Evolutionary conservation across 148 eudicot genomes (phyloP).

Genomic region (Rhododendron simsii): DNA sequence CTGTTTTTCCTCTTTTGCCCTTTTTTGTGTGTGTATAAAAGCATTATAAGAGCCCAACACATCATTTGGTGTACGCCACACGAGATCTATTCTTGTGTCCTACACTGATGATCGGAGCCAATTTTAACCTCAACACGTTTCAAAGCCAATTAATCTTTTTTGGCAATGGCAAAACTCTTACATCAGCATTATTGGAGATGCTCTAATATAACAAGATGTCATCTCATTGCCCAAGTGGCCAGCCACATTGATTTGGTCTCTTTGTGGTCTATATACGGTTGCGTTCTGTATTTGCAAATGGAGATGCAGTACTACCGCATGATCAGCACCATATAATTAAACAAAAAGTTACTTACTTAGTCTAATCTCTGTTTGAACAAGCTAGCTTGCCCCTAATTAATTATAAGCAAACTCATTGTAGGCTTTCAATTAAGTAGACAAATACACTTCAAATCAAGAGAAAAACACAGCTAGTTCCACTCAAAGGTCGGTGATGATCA

Average conservation of each 20-base stretch:
- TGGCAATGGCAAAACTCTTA: neutral
- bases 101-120: neutral
- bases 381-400: too few species aligned
- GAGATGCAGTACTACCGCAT: too few species aligned
- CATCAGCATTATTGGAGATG: neutral
- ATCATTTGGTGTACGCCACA: neutral
- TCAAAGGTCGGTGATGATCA: neutral
- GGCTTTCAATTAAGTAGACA: neutral
- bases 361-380: too few species aligned
- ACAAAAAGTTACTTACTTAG: too few species aligned
- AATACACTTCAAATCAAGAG: neutral
- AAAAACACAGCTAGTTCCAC: neutral
- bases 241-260: neutral
- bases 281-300: too few species aligned
- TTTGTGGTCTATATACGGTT: neutral
- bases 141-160: neutral
- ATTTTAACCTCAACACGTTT: neutral
- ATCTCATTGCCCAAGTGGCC: neutral
- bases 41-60: too few species aligned
- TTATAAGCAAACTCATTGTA: neutral
- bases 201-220: neutral
- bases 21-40: too few species aligned
- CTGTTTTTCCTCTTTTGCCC: too few species aligned
- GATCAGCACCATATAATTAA: too few species aligned
- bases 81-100: neutral